A percentile compares a stretch with the other conserved stretches of the same genome.
Evolutionary conservation across 768 basidiomycete species (phyloP).

Genomic region (Lentinula guzmanii): DNA sequence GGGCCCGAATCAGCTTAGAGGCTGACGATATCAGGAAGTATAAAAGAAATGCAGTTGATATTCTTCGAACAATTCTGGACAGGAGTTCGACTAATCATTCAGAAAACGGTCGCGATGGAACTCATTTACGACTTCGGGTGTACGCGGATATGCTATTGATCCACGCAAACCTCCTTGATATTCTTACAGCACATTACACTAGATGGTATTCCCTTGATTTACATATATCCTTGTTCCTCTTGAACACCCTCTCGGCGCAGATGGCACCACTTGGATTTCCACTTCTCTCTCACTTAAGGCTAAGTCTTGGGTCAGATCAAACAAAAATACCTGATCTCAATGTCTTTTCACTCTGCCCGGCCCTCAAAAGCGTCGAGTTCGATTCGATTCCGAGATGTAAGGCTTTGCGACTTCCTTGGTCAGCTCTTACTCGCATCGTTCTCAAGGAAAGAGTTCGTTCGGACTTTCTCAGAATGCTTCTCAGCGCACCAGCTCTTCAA

Average conservation of each 20-base stretch:
- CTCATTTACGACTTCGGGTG: not conserved
- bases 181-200: constrained; percentile 1
- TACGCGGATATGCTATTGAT: constrained; percentile 1
- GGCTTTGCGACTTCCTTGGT: not conserved
- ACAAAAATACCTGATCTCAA: not conserved
- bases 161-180: constrained; percentile 3
- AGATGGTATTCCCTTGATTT: constrained; percentile 3
- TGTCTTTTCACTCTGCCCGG: constrained; percentile 1
- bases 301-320: constrained; percentile 1
- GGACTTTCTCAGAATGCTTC: constrained; percentile 2
- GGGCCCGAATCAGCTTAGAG: constrained; percentile 1
- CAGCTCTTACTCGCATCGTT: not conserved
- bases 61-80: not conserved
- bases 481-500: not conserved
- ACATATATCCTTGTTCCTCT: constrained; percentile 3
- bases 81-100: not conserved
- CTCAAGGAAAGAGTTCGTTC: constrained; percentile 1
- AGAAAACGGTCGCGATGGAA: not conserved
- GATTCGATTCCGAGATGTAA: constrained; percentile 3
- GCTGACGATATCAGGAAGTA: not conserved
- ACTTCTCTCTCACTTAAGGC: not conserved
- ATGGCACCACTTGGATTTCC: not conserved
- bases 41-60: not conserved
- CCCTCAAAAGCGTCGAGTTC: constrained; percentile 2
- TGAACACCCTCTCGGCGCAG: constrained; percentile 1